Evolutionary conservation across 805 yeast genomes (phyloP), one percentile per base, ranked within the genome.

Genomic region (Kodamaea hsintzibuensis): DNA sequence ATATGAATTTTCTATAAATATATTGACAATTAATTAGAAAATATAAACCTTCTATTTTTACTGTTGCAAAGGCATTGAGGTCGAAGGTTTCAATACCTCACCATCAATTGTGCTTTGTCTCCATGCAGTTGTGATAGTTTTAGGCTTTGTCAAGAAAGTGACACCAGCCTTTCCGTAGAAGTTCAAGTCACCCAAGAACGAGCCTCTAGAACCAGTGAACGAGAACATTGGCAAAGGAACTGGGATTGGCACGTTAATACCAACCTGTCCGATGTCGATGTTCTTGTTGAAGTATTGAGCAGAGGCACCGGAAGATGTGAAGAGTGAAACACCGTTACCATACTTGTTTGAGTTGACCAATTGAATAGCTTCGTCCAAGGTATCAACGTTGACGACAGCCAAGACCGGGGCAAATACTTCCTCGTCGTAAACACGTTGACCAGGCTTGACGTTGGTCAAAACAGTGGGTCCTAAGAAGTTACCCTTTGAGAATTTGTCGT

Each of bases 211-310:
- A 25, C 92, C 92, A 10, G 92, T 87, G 74, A 86, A 86, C 2
- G 89, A 84, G 70, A 86, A 86, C 89, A 87, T 84, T 55, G 92
- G 91, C 67, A 87, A 74, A 49, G 92, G 92, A 16, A 86, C 92
- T 4, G 92, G 92, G 57, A 86, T 87, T 13, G 92, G 91, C 38
- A 86, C 90, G 62, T 86, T 86, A 61, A 86, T 78, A 53, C 92
- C 92, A 49, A 86, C 88, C 70, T 86, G 91, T 33, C 92, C 92
- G 53, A 86, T 83, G 55, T 85, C 88, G 57, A 86, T 82, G 59
- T 82, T 78, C 70, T 79, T 82, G 67, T 81, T 85, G 76, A 87
- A 86, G 66, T 82, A 82, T 69, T 85, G 86, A 3, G 89, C 88
- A n/a, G 81, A 74, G 18, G 87, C 74, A 10, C 92, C 92, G 0